phyloP scores from a whole-genome alignment of 2,329 filamentous ascomycete species.

The Magnaporthiopsis incrustans region DNA sequence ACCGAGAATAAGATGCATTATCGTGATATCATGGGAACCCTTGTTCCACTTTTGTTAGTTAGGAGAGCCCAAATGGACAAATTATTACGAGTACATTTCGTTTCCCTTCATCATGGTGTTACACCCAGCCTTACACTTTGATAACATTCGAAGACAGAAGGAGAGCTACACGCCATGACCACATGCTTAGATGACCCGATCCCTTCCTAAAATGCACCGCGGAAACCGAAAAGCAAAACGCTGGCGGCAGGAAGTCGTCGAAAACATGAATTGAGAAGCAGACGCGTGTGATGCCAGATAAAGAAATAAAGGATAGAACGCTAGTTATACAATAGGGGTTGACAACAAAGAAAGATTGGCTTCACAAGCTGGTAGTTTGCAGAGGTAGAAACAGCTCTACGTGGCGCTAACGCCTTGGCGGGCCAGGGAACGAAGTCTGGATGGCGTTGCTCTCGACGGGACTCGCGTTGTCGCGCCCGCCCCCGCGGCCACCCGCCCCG shows the following conservation, averaged over 20 bases:
- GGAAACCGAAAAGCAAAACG: neutral
- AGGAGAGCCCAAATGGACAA: no score
- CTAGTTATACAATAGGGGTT: neutral
- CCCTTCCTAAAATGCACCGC: neutral
- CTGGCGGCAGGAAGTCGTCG: neutral
- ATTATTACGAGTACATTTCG: neutral
- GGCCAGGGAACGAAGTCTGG: conserved; percentile 30
- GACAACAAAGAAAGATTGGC: neutral
- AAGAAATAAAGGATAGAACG: neutral
- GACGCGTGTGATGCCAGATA: neutral
- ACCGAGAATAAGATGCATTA: no score
- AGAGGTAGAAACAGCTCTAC: neutral
- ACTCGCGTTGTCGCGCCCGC: conserved; percentile 14
- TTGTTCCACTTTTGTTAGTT: no score
- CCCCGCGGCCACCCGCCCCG: neutral
- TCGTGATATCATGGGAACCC: no score
- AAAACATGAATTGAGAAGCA: neutral
- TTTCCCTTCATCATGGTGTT: neutral
- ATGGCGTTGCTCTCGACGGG: conserved; percentile 29
- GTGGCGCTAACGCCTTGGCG: conserved; percentile 16
- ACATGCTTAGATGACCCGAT: neutral
- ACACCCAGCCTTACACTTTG: neutral
- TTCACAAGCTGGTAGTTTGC: neutral
- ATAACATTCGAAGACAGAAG: neutral
- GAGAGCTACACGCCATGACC: neutral